Percentiles rank a stretch among this genome's conserved stretches.
Evolutionary conservation across 2,329 filamentous ascomycete species (phyloP).

Genomic region (Fonsecaea multimorphosa): DNA sequence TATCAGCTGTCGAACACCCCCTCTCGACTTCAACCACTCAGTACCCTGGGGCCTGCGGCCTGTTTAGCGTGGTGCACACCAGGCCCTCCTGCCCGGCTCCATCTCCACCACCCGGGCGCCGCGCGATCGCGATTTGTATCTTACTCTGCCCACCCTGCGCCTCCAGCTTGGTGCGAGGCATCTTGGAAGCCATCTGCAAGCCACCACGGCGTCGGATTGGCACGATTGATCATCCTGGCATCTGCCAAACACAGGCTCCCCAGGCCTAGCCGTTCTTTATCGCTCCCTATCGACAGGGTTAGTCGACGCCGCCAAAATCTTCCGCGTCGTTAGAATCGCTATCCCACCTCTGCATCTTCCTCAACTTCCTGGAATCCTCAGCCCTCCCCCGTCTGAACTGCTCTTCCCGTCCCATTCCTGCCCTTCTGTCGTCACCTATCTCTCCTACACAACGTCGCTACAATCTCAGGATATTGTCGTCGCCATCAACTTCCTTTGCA

Average conservation of each 20-base stretch:
- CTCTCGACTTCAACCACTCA: constrained; percentile 17
- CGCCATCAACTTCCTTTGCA: constrained; percentile 2
- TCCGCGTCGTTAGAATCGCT: constrained; percentile 30
- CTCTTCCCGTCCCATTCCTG: constrained; percentile 9
- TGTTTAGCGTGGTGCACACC: constrained; percentile 29
- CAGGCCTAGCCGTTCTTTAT: constrained; percentile 36
- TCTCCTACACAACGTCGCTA: constrained; percentile 5
- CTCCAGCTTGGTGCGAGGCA: constrained; percentile 30
- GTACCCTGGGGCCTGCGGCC: constrained; percentile 26
- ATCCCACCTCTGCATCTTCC: constrained; percentile 29
- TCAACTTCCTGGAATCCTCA: constrained; percentile 19
- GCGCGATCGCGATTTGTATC: constrained; percentile 38
- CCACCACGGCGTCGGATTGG: constrained; percentile 38
- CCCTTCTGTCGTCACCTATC: constrained; percentile 4
- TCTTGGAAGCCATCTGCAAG: constrained; percentile 36
- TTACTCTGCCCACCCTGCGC: constrained; percentile 34
- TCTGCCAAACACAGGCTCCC: constrained; percentile 33
- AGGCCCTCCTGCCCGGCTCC: constrained; percentile 17
- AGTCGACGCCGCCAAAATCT: constrained; percentile 39
- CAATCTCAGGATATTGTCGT: constrained; percentile 2
- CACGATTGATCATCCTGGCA: constrained; percentile 37
- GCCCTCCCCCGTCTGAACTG: constrained; percentile 18
- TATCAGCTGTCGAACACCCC: constrained; percentile 20
- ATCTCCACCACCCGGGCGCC: constrained; percentile 35
- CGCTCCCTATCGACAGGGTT: constrained; percentile 37